A percentile compares a stretch with the other conserved stretches of the same genome.
Evolutionary conservation across 2,329 filamentous ascomycete genomes (phyloP).

Genomic region (Colletotrichum aenigma): DNA sequence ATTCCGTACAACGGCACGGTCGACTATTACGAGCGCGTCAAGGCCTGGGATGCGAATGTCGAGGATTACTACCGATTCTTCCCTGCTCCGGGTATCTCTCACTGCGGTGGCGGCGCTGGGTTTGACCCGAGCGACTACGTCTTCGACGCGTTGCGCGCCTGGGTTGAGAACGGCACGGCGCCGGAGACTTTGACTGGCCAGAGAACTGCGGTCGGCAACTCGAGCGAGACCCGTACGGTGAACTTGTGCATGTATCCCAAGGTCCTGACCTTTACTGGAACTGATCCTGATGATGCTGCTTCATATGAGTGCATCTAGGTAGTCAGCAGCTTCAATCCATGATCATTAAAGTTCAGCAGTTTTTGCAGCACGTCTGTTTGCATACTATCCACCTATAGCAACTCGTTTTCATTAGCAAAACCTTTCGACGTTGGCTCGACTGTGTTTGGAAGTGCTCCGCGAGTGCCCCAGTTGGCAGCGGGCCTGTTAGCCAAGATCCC

Average conservation of each 20-base stretch:
- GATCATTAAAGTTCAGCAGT: background rate
- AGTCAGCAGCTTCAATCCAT: background rate
- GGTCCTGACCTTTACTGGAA: background rate
- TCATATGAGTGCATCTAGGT: background rate
- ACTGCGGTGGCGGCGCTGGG: constrained; percentile 52
- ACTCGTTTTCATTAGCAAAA: background rate
- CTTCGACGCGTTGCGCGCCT: background rate
- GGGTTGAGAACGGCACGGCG: background rate
- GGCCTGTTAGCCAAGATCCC: background rate
- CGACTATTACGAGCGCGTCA: constrained; percentile 26
- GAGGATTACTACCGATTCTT: constrained; percentile 58
- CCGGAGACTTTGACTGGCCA: background rate
- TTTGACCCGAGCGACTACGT: background rate
- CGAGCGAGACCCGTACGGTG: background rate
- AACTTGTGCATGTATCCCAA: background rate
- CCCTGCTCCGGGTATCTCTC: constrained; percentile 57
- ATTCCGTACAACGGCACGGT: constrained; percentile 35
- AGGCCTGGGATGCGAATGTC: constrained; percentile 23
- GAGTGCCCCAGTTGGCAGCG: background rate
- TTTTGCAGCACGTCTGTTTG: background rate
- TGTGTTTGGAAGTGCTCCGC: background rate
- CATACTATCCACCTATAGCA: background rate
- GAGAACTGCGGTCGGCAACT: background rate
- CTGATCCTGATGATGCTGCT: background rate
- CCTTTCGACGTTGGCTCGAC: background rate